Conservation (phyloP, 2,329 filamentous ascomycete species). For the Aspergillus thermomutatus region DNA sequence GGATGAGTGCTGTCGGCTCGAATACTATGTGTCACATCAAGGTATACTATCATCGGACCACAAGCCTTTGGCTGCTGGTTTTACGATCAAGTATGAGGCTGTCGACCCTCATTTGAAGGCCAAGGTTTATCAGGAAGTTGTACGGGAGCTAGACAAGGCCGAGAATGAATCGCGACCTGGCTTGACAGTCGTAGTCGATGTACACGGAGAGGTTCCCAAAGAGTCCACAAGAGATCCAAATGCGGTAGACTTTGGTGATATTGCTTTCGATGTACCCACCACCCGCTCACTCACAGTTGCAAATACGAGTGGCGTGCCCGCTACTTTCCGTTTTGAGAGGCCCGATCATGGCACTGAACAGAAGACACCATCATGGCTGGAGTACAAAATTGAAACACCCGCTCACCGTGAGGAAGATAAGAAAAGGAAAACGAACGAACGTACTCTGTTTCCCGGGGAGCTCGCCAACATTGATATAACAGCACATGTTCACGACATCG, state of each 20-base stretch:
- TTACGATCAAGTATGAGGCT: conserved; percentile 79
- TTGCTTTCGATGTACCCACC: conserved; percentile 66
- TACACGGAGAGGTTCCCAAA: conserved; percentile 34
- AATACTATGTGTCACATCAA: conserved; percentile 83
- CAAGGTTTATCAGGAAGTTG: conserved; percentile 80
- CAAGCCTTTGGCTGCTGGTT: conserved; percentile 82
- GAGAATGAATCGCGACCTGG: conserved; percentile 87
- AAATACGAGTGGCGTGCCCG: conserved; percentile 81
- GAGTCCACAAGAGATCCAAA: conserved; percentile 39
- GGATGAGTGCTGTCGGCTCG: conserved; percentile 53
- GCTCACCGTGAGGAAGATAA: conserved; percentile 36
- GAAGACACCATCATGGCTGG: conserved; percentile 65
- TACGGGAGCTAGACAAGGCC: conserved; percentile 78
- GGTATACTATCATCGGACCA: conserved; percentile 89
- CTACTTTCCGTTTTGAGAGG: conserved; percentile 75
- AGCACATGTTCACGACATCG: conserved; percentile 61
- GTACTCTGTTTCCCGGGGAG: conserved; percentile 80
- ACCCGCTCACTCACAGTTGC: conserved; percentile 74
- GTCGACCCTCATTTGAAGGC: conserved; percentile 82
- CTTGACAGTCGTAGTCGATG: conserved; percentile 78
- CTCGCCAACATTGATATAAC: conserved; percentile 69
- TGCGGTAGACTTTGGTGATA: conserved; percentile 73
- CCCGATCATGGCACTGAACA: conserved; percentile 47
- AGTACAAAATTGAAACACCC: conserved; percentile 59
- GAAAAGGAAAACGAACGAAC: conserved; percentile 39